These are phyloP conservation scores for Juglanconis oblonga DNA, from an alignment of 2,329 filamentous ascomycete species.

Conservation along the genomic window DNA sequence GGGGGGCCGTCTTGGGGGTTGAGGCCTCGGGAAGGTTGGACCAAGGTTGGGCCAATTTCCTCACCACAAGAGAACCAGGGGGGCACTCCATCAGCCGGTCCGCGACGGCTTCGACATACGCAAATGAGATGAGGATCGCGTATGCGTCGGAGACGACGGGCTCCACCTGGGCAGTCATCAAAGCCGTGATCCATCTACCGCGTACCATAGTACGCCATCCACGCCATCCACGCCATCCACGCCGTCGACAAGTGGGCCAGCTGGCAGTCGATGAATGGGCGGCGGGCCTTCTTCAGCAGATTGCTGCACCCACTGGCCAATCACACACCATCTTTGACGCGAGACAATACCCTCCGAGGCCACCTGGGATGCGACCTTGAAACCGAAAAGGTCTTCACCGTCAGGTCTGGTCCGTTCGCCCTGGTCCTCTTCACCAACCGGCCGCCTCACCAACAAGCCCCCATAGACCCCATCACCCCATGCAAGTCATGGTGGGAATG, in stretches of 20 bases:
- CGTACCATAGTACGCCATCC: not conserved
- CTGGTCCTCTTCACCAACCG: too few relatives aligned
- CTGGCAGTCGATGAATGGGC: not conserved
- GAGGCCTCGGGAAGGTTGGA: not conserved
- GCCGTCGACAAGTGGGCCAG: not conserved
- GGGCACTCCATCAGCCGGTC: not conserved
- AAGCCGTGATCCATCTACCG: not conserved
- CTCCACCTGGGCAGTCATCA: not conserved
- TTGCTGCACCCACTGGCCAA: not conserved
- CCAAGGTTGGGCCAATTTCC: not conserved
- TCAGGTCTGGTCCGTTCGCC: too few relatives aligned
- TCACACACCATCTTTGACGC: not conserved
- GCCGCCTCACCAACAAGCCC: too few relatives aligned
- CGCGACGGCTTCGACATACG: not conserved
- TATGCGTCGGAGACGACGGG: not conserved
- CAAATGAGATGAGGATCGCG: not conserved
- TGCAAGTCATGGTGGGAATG: not conserved
- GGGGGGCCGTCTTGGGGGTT: not conserved
- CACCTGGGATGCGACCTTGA: not conserved
- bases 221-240: not conserved
- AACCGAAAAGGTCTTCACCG: too few relatives aligned
- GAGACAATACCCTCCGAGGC: not conserved
- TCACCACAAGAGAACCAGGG: not conserved
- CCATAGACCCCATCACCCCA: too few relatives aligned
- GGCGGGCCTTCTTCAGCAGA: not conserved